Base-by-base conservation (phyloP, 345 rosid genomes). In the Erucastrum elatum region DNA sequence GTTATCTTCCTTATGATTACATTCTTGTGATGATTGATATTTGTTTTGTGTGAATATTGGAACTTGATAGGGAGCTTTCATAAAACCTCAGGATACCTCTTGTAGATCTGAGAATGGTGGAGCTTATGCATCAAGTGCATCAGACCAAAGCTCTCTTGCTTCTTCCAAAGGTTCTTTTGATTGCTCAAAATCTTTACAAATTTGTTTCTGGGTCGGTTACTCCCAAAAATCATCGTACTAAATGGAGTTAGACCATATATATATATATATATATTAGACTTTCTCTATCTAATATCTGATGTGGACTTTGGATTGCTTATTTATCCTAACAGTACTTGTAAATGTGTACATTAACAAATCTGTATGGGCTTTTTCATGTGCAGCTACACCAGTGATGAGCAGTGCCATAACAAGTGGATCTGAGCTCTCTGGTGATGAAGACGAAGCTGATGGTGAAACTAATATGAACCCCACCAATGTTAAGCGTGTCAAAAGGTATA, bases 391-490 rank as follows among this genome's bases (percentile, higher is more conserved):
- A 77, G 85, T 80, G 82, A 85, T 85, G 73, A 25, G 82, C 70
- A 89, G 65, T 46, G 72, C 71, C 61, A 80, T 87, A 75, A 86
- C 92, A 69, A 93, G 98, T 72, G 97, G 93, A 6, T 95, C 96
- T 70, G 92, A 97, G 77, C 91, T 91, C 15, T 90, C 71, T 81
- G 92, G 97, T 11, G 97, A 90, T 25, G 97, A 93, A 66, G 98
- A 93, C 63, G 97, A 91, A 66, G 77, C 84, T 58, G 98, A 90
- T 61, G 97, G 88, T 80, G 97, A 91, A 78, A 89, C 86, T 25
- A 88, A 85, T 84, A 79, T 75, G 88, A 87, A 78, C 71, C 98
- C 96, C 68, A 44, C 85, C 75, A 87, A 87, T 87, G 92, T 67
- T 25, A 95, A 93, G 77, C 94, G 97, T 12, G 90, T 87, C 33